Conservation (phyloP, 1,139 yeast species). For the Saccharomyces hybrid region DNA sequence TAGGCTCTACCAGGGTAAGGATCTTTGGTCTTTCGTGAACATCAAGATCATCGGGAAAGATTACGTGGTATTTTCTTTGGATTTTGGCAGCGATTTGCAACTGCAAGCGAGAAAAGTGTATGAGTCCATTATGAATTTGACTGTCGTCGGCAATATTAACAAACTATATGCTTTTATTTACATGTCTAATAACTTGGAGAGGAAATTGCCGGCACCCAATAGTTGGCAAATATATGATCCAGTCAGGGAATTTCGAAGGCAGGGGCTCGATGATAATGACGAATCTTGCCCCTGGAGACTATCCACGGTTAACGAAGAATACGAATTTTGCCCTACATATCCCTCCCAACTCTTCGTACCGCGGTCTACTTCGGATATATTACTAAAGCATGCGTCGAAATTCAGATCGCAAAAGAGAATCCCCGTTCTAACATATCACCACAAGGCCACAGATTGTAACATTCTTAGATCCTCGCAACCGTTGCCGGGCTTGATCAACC, state of each 20-base stretch:
- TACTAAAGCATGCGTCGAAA: slow-evolving; percentile 73
- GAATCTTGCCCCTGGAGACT: slow-evolving; percentile 52
- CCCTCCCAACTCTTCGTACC: slow-evolving; percentile 69
- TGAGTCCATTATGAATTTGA: slow-evolving; percentile 59
- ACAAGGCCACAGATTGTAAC: slow-evolving; percentile 62
- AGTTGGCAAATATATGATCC: slow-evolving; percentile 74
- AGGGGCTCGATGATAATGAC: slow-evolving; percentile 39
- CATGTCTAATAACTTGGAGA: slow-evolving; percentile 52
- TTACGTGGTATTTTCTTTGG: slow-evolving; percentile 76
- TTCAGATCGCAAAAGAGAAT: slow-evolving; percentile 79
- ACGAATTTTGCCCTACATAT: slow-evolving; percentile 67
- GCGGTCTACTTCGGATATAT: slow-evolving; percentile 64
- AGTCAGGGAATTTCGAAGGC: slow-evolving; percentile 56
- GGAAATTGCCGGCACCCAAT: slow-evolving; percentile 32
- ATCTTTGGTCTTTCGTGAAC: slow-evolving; percentile 44
- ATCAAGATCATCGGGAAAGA: slow-evolving; percentile 76
- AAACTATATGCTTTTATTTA: slow-evolving; percentile 66
- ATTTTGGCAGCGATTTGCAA: slow-evolving; percentile 46
- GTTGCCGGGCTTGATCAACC: slow-evolving; percentile 80
- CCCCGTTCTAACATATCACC: slow-evolving; percentile 75
- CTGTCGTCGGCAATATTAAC: slow-evolving; percentile 48
- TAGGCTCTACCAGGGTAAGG: slow-evolving; percentile 26
- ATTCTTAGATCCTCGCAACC: slow-evolving; percentile 92
- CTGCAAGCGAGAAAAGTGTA: slow-evolving; percentile 60
- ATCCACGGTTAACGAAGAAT: slow-evolving; percentile 55